These are phyloP conservation scores for Aethionema arabicum DNA, from an alignment of 345 rosid species.

Conservation along the genomic window DNA sequence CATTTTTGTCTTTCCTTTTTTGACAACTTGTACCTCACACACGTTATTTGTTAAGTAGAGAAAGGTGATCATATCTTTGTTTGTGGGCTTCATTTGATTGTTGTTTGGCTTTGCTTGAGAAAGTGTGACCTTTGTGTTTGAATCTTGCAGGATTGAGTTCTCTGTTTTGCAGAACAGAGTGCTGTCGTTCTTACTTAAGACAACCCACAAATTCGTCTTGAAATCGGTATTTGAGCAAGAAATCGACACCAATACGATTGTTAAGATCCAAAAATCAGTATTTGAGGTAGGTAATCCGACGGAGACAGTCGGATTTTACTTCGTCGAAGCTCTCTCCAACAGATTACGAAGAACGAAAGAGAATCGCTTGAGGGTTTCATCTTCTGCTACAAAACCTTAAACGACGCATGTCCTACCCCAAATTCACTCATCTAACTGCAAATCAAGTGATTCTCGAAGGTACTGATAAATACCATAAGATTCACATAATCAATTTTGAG, in stretches of 20 bases:
- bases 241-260: constrained; percentile 45
- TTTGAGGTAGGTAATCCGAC: constrained; percentile 62
- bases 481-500: constrained; percentile 90
- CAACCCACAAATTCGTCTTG: constrained; percentile 62
- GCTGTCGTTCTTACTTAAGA: too few relatives aligned
- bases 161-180: too few relatives aligned
- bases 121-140: too few relatives aligned
- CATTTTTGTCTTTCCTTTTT: too few relatives aligned
- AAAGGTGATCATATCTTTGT: too few relatives aligned
- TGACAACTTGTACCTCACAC: too few relatives aligned
- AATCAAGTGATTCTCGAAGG: constrained; percentile 93
- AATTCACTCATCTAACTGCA: constrained; percentile 89
- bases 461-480: constrained; percentile 56
- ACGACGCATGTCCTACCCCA: constrained; percentile 94
- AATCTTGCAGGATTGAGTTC: too few relatives aligned
- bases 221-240: constrained; percentile 55
- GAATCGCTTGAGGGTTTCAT: constrained; percentile 56
- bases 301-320: constrained; percentile 74
- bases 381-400: constrained; percentile 64
- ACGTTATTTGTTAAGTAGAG: too few relatives aligned
- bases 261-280: constrained; percentile 47
- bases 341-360: constrained; percentile 35
- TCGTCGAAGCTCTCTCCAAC: constrained; percentile 54
- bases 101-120: too few relatives aligned
- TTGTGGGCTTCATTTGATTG: too few relatives aligned